Base-by-base conservation (phyloP, 306 rosid genomes). In the Cajanus cajan region DNA sequence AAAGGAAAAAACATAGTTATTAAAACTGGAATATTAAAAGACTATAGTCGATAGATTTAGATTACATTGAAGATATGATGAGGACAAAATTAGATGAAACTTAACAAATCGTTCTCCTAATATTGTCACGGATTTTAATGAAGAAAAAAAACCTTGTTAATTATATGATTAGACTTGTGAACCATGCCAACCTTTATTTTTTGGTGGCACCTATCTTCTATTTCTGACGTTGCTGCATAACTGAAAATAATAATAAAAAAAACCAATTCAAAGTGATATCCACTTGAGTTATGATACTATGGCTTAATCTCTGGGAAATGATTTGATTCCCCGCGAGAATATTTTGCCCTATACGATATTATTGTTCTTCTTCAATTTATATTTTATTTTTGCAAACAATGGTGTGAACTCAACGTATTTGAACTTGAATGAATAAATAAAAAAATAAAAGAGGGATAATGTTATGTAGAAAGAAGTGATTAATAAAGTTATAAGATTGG, bases 31-130 rank as follows among this genome's bases (percentile, higher is more conserved):
- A 68, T 78, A 67, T 73, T 48, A 68, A 54, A 76, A 76, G 65
- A 18, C 7, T 41, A n/a, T n/a, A n/a, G n/a, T n/a, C n/a, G n/a
- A n/a, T n/a, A 25, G 45, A 57, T 71, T 71, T 28, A 44, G 82
- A 83, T 80, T 63, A 15, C 73, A 28, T 31, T 4, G 52, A 77
- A 83, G 77, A 81, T 86, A 51, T 74, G 83, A 77, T 80, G 62
- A 68, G 6, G 79, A 83, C 81, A 14, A 28, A 68, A 50, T 66
- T 37, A 16, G 57, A 48, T 13, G 24, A 66, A 28, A 57, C 64
- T 34, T 16, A 59, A 63, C 28, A 8, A 67, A 14, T 72, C 19
- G 8, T 34, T 64, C 25, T 67, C 36, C 48, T n/a, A 45, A 55
- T 6, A 57, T 40, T 57, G 14, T 82, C 80, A 37, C 63, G 5